phyloP scores from a whole-genome alignment of 305 asterid genomes.

The Lippia alba region DNA sequence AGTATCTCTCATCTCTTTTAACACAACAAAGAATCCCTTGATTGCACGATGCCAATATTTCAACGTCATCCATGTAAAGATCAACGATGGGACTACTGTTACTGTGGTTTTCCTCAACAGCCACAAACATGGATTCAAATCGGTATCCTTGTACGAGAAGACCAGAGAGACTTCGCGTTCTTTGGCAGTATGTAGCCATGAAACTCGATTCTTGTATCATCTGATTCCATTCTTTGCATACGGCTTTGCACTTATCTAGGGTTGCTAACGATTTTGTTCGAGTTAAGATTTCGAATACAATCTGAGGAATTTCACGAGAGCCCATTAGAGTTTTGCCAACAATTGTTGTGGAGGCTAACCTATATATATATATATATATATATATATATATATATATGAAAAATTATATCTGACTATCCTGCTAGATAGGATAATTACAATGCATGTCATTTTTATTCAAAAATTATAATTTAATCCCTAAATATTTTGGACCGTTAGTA shows the following conservation, averaged over 20 bases:
- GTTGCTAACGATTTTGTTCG: conserved; percentile 21
- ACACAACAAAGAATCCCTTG: too few species aligned
- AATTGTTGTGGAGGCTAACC: too few species aligned
- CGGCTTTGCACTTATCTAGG: conserved; percentile 34
- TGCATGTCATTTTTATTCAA: too few species aligned
- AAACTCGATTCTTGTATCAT: conserved; percentile 22
- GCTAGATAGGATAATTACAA: too few species aligned
- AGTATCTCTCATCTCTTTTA: too few species aligned
- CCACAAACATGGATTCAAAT: background rate
- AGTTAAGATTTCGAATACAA: conserved; percentile 28
- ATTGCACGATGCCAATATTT: too few species aligned
- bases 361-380: too few species aligned
- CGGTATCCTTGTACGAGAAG: background rate
- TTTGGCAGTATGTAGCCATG: conserved; percentile 27
- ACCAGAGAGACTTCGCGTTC: conserved; percentile 13
- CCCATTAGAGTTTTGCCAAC: background rate
- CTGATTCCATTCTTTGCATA: conserved; percentile 32
- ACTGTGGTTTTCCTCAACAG: too few species aligned
- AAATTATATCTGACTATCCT: too few species aligned
- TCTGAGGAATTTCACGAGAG: background rate
- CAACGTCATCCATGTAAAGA: background rate
- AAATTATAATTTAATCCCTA: too few species aligned
- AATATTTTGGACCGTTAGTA: too few species aligned
- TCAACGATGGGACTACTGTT: background rate
- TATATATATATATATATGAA: too few species aligned